Evolutionary conservation across 2,329 filamentous ascomycete genomes (phyloP), one percentile per base, ranked within the genome.

Genomic region (Fusarium sp.): DNA sequence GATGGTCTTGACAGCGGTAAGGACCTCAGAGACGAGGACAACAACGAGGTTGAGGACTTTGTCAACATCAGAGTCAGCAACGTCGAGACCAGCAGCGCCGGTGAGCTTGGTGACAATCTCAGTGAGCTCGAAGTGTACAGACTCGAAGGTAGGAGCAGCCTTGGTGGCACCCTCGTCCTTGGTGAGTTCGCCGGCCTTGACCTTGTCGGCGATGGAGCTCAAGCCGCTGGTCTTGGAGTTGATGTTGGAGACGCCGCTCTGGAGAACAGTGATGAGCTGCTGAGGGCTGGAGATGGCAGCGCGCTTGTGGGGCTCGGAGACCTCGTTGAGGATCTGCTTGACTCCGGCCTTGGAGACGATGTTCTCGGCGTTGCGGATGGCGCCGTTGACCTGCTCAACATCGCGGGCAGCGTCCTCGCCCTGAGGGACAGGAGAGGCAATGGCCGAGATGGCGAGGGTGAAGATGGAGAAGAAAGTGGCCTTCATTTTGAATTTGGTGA

Each of bases 21-120:
- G 58, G 20, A 75, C 49, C 33, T 54, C 49, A 15, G 48, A 44
- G 35, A 73, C 48, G 17, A 76, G 70, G 22, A 43, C 47, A n/a
- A 49, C 44, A 23, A 74, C 71, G 30, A 74, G 48, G 60, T 17
- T 54, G 14, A 73, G 63, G n/a, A 75, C 51, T 19, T 55, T 67
- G 55, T 72, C 56, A 57, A 76, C 68, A 11, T 77, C 70, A n/a
- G 54, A 59, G 15, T 65, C 57, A 6, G 62, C 47, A 50, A 73
- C 65, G 25, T 57, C 37, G 17, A 77, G 54, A 25, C 70, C 66
- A 39, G 66, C 52, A 40, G 67, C 57, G 30, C 59, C 67, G 19
- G 65, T 67, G 33, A 76, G 67, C 62, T 71, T 56, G 50, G 52
- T 56, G 35, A 76, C 71, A 27, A 76, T 59, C 35, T 62, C 49